Evolutionary conservation across 345 rosid species (phyloP), one percentile per base, ranked within the genome.

Genomic region (Syzygium jambos): DNA sequence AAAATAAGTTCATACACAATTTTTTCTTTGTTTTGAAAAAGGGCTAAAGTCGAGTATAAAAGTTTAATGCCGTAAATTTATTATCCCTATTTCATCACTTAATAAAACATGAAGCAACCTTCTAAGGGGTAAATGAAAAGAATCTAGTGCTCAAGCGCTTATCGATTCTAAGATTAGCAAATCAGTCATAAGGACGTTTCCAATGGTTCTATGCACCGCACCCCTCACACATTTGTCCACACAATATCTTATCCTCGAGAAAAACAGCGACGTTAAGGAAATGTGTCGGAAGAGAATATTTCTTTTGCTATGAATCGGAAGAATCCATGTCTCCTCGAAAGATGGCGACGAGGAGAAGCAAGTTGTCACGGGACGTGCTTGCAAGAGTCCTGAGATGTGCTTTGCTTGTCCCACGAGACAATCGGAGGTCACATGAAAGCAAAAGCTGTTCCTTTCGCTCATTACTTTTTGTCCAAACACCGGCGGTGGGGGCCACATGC

Each of bases 381-480:
- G 54, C 29, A 17, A n/a, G 49, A 22, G 2, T 17, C 11, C 46
- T 22, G 29, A 25, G 73, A 49, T 5, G 56, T 65, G 86, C 77
- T 86, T 86, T 86, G 49, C 87, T 86, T 86, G 16, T 29, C 27
- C 25, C 57, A 19, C 7, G 51, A 73, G 87, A 86, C 57, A 86
- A 63, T 41, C 73, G 29, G 30, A 52, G 78, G 56, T 86, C 87
- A 86, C 87, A 86, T 86, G 87, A 86, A 51, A 86, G 78, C n/a
- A 9, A 73, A 73, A 38, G 49, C 82, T 19, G 49, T 11, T 19
- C 49, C 82, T 73, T 19, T 73, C 49, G 2, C 5, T 73, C 49
- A 41, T 4, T 27, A 0, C 49, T 43, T 19, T 73, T 38, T 19
- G 82, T 38, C 82, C 49, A 7, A 7, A 73, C 27, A 19, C 27